A percentile compares a stretch with the other conserved stretches of the same genome.
Conservation (phyloP, 2,329 filamentous ascomycete species). For the Ceratocystis harringtonii region DNA sequence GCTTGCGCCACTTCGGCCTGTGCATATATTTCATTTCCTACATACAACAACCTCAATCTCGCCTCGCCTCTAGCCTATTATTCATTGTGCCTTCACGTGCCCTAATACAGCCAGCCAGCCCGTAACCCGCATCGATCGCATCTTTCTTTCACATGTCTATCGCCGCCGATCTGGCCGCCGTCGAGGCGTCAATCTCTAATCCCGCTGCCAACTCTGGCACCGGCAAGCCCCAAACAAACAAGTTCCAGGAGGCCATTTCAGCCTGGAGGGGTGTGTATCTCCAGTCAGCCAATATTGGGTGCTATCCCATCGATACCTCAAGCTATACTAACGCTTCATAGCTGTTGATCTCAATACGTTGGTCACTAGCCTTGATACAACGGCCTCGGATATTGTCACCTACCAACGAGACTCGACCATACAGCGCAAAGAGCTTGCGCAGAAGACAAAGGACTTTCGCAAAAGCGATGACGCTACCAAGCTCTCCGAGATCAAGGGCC, state of each 20-base stretch:
- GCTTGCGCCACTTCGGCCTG: not conserved
- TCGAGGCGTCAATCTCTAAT: constrained; percentile 21
- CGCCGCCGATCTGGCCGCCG: constrained; percentile 22
- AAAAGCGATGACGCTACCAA: constrained; percentile 85
- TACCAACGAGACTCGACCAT: constrained; percentile 93
- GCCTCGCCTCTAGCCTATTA: not conserved
- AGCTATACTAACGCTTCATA: constrained; percentile 25
- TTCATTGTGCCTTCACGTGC: not conserved
- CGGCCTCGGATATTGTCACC: constrained; percentile 85
- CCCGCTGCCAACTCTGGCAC: constrained; percentile 31
- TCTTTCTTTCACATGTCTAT: constrained; percentile 19
- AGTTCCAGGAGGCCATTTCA: constrained; percentile 90
- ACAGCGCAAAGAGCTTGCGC: constrained; percentile 91
- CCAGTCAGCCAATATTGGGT: not conserved
- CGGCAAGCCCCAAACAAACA: constrained; percentile 44
- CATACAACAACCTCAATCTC: not conserved
- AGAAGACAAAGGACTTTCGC: constrained; percentile 95
- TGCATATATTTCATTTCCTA: too few relatives aligned
- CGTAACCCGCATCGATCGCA: not conserved
- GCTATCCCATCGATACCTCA: constrained; percentile 12
- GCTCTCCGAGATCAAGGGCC: constrained; percentile 70
- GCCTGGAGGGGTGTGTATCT: constrained; percentile 70
- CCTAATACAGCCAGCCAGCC: not conserved
- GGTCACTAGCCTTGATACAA: constrained; percentile 73
- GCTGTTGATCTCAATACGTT: constrained; percentile 77